Percentiles rank a stretch among this genome's conserved stretches.
phyloP scores from a whole-genome alignment of 2,329 filamentous ascomycete genomes.

The Paecilomyces sp. region DNA sequence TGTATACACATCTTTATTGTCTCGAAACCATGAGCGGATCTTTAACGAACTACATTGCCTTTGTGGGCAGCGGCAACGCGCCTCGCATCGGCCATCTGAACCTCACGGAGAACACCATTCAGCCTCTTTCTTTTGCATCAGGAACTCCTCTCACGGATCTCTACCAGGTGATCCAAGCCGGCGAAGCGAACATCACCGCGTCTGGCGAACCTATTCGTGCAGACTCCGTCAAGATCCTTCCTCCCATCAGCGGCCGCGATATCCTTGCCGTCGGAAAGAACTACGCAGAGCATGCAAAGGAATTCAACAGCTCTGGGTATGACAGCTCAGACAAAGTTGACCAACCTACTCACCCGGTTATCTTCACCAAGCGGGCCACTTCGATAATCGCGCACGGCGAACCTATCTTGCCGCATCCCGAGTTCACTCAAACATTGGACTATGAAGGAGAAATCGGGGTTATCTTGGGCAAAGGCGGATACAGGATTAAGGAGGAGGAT shows the following conservation, averaged over 20 bases:
- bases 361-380: constrained; percentile 50
- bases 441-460: constrained; percentile 54
- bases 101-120: constrained; percentile 26
- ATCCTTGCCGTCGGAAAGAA: constrained; percentile 53
- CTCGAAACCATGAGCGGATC: neutral
- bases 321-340: constrained; percentile 50
- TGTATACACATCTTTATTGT: neutral
- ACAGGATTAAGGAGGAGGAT: constrained; percentile 6
- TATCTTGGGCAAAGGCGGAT: constrained; percentile 47
- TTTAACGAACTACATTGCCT: constrained; percentile 33
- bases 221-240: constrained; percentile 35
- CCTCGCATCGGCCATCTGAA: constrained; percentile 38
- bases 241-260: constrained; percentile 44
- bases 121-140: constrained; percentile 39
- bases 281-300: constrained; percentile 50
- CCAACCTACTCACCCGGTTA: constrained; percentile 47
- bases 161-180: constrained; percentile 46
- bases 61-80: constrained; percentile 10
- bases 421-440: constrained; percentile 45
- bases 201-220: constrained; percentile 25
- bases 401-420: constrained; percentile 39
- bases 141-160: constrained; percentile 40
- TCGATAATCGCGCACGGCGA: constrained; percentile 46
- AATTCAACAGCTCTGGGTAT: constrained; percentile 51
- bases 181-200: constrained; percentile 17